A percentile compares a stretch with the other conserved stretches of the same genome.
Conservation (phyloP, 768 basidiomycete species). For the Auricularia heimuer region DNA sequence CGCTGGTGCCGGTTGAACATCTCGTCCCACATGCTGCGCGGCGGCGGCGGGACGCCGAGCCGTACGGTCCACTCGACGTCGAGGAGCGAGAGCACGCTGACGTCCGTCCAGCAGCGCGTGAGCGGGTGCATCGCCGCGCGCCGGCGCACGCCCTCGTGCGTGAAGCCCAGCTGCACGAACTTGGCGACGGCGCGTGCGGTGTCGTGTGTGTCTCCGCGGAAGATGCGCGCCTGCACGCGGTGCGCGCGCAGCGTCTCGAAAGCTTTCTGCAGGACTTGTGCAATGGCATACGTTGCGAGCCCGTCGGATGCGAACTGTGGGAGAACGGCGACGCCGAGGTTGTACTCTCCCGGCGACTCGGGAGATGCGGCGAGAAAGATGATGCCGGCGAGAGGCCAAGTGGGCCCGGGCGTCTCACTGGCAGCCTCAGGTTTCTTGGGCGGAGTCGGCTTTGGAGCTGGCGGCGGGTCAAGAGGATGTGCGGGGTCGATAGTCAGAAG, state of each 20-base stretch:
- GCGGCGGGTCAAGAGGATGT: too few species aligned
- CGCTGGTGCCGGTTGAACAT: slow-evolving; percentile 47
- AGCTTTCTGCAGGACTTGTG: slow-evolving; percentile 35
- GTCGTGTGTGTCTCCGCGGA: slow-evolving; percentile 36
- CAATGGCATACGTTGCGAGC: slow-evolving; percentile 37
- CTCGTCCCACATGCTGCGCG: slow-evolving; percentile 50
- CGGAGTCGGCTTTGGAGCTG: too few species aligned
- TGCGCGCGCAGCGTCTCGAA: slow-evolving; percentile 38
- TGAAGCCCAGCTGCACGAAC: slow-evolving; percentile 30
- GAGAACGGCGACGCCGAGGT: slow-evolving; percentile 44
- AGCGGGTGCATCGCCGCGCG: not conserved
- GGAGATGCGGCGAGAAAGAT: not conserved
- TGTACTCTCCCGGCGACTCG: slow-evolving; percentile 9
- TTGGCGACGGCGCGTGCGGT: slow-evolving; percentile 34
- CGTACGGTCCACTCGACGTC: slow-evolving; percentile 50
- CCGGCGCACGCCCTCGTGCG: slow-evolving; percentile 53
- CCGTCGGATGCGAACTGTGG: slow-evolving; percentile 30
- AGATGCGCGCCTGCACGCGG: slow-evolving; percentile 45
- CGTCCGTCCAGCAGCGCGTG: slow-evolving; percentile 39
- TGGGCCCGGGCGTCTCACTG: not conserved
- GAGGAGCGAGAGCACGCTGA: slow-evolving; percentile 49
- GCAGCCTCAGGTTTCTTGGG: too few species aligned
- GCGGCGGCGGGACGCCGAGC: slow-evolving; percentile 17
- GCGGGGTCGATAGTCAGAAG: too few species aligned
- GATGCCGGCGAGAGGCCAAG: not conserved